phyloP scores from a whole-genome alignment of 1,284 basidiomycete genomes.

The Exobasidium rhododendri region DNA sequence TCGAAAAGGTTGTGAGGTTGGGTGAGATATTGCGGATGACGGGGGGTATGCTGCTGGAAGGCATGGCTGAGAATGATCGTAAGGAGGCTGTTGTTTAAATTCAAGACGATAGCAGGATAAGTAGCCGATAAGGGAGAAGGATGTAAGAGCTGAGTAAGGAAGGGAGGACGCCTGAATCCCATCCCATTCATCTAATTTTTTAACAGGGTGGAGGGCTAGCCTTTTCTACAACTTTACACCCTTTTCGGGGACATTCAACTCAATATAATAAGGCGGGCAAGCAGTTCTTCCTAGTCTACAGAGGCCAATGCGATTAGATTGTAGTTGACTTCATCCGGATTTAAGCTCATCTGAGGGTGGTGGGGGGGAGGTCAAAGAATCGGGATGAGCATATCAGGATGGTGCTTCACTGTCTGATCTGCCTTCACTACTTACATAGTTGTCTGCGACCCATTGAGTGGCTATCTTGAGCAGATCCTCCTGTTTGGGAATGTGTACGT shows the following conservation, averaged over 20 bases:
- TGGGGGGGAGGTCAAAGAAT: background rate
- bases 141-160: too few species aligned
- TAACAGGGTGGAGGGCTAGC: too few species aligned
- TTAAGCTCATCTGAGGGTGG: constrained; percentile 32
- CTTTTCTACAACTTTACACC: too few species aligned
- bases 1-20: constrained; percentile 46
- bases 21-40: constrained; percentile 8
- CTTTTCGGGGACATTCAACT: too few species aligned
- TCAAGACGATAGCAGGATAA: too few species aligned
- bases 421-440: constrained; percentile 46
- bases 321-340: constrained; percentile 47
- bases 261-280: too few species aligned
- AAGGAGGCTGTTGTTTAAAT: too few species aligned
- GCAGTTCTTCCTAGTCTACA: background rate
- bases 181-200: too few species aligned
- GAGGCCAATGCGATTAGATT: constrained; percentile 46
- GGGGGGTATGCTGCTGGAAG: background rate
- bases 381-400: too few species aligned
- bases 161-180: too few species aligned
- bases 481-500: constrained; percentile 14
- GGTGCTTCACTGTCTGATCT: too few species aligned
- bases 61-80: constrained; percentile 1
- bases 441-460: constrained; percentile 38
- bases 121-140: too few species aligned
- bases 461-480: constrained; percentile 28